phyloP scores from a whole-genome alignment of 169 alveolate genomes.

The Plasmodium relictum region DNA sequence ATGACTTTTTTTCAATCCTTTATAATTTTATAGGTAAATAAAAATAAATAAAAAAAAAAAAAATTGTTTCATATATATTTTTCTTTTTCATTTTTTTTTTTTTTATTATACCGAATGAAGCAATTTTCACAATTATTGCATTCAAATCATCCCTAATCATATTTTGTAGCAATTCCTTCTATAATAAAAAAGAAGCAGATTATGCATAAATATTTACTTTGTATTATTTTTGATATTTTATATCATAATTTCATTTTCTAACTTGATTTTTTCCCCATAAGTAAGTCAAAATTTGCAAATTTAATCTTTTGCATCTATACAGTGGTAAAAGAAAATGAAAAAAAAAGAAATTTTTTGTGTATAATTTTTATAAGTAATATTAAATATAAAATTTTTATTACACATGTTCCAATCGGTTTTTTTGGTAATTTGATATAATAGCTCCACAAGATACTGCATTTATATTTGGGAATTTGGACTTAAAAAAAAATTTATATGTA shows the following conservation, averaged over 20 bases:
- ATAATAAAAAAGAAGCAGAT: conserved; percentile 90
- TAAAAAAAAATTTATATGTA: background rate
- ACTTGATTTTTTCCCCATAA: conserved; percentile 83
- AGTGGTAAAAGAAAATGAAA: background rate
- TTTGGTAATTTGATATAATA: conserved; percentile 96
- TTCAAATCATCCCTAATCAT: conserved; percentile 93
- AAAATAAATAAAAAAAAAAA: conserved; percentile 12
- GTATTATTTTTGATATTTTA: background rate
- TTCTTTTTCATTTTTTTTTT: background rate
- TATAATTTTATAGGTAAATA: conserved; percentile 74
- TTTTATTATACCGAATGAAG: conserved; percentile 83
- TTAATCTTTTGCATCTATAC: conserved; percentile 61
- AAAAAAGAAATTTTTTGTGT: conserved; percentile 12
- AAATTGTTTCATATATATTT: background rate
- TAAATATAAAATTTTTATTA: conserved; percentile 73
- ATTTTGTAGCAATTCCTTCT: conserved; percentile 90
- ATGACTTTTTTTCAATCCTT: conserved; percentile 93
- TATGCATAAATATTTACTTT: conserved; percentile 17
- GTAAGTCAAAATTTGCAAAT: conserved; percentile 80
- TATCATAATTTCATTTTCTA: conserved; percentile 28
- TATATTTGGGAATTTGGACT: conserved; percentile 55
- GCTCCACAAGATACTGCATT: conserved; percentile 93
- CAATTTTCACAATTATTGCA: conserved; percentile 93
- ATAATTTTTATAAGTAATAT: background rate
- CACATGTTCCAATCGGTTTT: conserved; percentile 96